These are phyloP conservation scores for Aspergillus intermedius DNA, from an alignment of 2,329 filamentous ascomycete species.

Conservation along the genomic window DNA sequence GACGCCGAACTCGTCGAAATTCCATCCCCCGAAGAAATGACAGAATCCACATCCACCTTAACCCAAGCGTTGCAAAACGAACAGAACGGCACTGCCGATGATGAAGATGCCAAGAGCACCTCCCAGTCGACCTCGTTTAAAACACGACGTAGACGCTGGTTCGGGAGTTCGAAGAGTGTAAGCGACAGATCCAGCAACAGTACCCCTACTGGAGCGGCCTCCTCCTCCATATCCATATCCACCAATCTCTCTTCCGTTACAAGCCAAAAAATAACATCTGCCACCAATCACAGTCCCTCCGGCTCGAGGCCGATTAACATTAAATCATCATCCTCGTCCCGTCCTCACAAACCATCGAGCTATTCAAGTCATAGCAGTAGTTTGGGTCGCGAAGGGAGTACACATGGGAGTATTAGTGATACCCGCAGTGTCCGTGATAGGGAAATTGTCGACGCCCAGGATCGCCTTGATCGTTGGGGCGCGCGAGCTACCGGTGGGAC, in stretches of 20 bases:
- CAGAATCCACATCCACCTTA: slow-evolving; percentile 34
- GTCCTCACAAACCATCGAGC: slow-evolving; percentile 21
- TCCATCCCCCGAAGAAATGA: slow-evolving; percentile 38
- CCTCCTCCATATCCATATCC: slow-evolving; percentile 8
- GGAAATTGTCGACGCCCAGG: slow-evolving; percentile 34
- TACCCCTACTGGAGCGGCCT: background rate
- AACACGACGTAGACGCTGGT: slow-evolving; percentile 33
- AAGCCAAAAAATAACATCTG: slow-evolving; percentile 17
- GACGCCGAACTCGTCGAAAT: slow-evolving; percentile 91
- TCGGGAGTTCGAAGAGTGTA: slow-evolving; percentile 26
- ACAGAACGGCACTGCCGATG: slow-evolving; percentile 13
- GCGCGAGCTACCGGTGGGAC: slow-evolving; percentile 51
- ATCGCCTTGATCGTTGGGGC: slow-evolving; percentile 48
- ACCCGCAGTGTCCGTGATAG: slow-evolving; percentile 31
- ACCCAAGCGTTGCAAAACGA: slow-evolving; percentile 20
- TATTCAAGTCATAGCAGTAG: slow-evolving; percentile 14
- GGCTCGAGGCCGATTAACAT: slow-evolving; percentile 27
- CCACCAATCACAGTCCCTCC: slow-evolving; percentile 12
- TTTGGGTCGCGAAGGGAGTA: slow-evolving; percentile 14
- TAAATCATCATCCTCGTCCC: slow-evolving; percentile 4
- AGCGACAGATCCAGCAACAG: slow-evolving; percentile 20
- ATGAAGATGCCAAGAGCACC: slow-evolving; percentile 22
- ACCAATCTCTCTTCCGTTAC: slow-evolving; percentile 17
- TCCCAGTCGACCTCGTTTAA: slow-evolving; percentile 24
- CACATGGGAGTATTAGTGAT: slow-evolving; percentile 25